These are phyloP conservation scores for Fistulinella prunicolor DNA, from an alignment of 768 basidiomycete species.

Conservation along the genomic window DNA sequence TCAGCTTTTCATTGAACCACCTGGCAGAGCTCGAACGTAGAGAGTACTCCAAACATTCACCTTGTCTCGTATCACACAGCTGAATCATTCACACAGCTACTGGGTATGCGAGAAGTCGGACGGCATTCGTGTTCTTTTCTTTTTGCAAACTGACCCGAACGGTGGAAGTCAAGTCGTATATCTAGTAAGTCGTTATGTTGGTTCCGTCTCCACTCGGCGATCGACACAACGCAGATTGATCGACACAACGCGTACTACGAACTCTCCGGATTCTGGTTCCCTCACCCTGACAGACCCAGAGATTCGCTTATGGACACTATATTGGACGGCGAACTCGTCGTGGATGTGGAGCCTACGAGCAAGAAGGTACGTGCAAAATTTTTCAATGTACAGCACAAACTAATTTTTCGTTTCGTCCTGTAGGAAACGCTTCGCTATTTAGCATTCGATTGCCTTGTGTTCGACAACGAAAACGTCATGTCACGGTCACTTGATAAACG, in stretches of 20 bases:
- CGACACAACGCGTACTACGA: constrained; percentile 85
- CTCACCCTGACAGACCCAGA: constrained; percentile 73
- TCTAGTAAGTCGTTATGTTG: constrained; percentile 53
- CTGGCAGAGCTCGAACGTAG: constrained; percentile 73
- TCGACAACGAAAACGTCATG: constrained; percentile 87
- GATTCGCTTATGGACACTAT: constrained; percentile 74
- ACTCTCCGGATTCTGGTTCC: constrained; percentile 79
- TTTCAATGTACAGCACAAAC: background rate
- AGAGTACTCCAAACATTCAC: constrained; percentile 52
- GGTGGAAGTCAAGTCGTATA: constrained; percentile 60
- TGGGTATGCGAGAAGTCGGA: constrained; percentile 99
- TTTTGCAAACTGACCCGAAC: constrained; percentile 61
- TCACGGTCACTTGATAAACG: constrained; percentile 75
- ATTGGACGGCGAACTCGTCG: constrained; percentile 91
- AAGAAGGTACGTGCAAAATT: constrained; percentile 49
- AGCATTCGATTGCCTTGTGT: constrained; percentile 91
- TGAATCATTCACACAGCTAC: constrained; percentile 53
- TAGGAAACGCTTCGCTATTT: constrained; percentile 83
- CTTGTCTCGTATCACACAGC: constrained; percentile 1
- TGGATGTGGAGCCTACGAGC: constrained; percentile 80
- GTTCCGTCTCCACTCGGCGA: constrained; percentile 1
- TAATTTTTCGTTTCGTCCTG: background rate
- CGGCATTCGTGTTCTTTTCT: constrained; percentile 84
- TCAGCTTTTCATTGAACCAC: constrained; percentile 77
- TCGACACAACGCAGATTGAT: constrained; percentile 66